Percentiles rank a stretch among this genome's conserved stretches.
phyloP scores from a whole-genome alignment of 805 yeast genomes.

The Starmerella ratchasimensis region DNA sequence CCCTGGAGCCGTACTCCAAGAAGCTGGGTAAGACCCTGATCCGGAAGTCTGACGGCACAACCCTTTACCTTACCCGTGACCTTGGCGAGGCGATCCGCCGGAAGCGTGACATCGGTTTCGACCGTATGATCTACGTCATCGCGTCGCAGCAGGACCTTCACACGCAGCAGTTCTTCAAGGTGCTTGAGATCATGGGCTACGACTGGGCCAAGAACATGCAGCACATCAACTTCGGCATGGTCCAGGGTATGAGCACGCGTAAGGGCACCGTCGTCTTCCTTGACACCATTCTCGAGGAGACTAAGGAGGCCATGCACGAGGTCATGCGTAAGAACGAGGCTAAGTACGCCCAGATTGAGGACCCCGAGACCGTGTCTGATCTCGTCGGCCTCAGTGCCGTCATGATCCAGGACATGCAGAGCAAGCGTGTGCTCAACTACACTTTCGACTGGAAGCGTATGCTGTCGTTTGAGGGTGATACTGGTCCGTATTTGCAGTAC shows the following conservation, averaged over 20 bases:
- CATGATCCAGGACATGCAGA: conserved; percentile 98
- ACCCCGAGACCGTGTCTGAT: conserved; percentile 92
- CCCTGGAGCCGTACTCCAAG: conserved; percentile 71
- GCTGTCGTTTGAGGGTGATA: conserved; percentile 97
- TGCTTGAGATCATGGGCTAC: conserved; percentile 76
- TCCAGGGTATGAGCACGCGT: conserved; percentile 95
- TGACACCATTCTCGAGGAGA: conserved; percentile 84
- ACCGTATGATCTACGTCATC: conserved; percentile 90
- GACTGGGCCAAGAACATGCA: conserved; percentile 70
- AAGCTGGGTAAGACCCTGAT: conserved; percentile 87
- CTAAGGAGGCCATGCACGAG: conserved; percentile 86
- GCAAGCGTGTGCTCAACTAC: conserved; percentile 91
- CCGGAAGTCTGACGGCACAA: conserved; percentile 90
- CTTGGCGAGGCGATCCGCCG: conserved; percentile 93
- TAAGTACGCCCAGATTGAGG: conserved; percentile 82
- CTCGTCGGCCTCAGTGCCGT: conserved; percentile 93
- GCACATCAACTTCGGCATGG: conserved; percentile 95
- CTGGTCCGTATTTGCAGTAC: conserved; percentile 96
- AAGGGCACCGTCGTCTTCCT: conserved; percentile 97
- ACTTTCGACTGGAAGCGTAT: conserved; percentile 96
- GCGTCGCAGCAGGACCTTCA: conserved; percentile 96
- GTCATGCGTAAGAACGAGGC: conserved; percentile 87
- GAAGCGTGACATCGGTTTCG: conserved; percentile 68
- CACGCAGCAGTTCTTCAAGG: conserved; percentile 84
- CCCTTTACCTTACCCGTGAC: conserved; percentile 87